These are phyloP conservation scores for Suhomyces emberorum DNA, from an alignment of 805 yeast genomes.

Conservation along the genomic window DNA sequence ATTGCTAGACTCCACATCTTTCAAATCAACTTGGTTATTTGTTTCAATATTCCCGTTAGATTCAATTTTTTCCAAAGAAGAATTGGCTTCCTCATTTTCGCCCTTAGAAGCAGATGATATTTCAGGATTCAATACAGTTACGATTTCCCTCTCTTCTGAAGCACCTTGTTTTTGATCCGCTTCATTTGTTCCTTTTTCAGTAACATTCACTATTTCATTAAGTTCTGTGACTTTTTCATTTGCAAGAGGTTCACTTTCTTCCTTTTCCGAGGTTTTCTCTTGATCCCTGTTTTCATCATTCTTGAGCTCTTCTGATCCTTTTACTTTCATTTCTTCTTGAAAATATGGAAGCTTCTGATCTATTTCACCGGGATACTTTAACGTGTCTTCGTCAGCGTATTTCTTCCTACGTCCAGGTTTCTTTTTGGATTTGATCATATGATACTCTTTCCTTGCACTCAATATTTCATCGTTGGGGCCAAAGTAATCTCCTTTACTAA, in stretches of 20 bases:
- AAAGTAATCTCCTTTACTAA: slow-evolving; percentile 46
- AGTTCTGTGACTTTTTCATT: no score
- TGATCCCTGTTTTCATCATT: slow-evolving; percentile 12
- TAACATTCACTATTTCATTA: no score
- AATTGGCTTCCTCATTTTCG: no score
- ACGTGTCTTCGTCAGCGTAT: slow-evolving; percentile 22
- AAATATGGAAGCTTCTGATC: slow-evolving; percentile 25
- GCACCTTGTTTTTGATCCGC: slow-evolving; percentile 14
- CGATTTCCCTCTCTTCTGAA: no score
- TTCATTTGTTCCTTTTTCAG: slow-evolving; percentile 16
- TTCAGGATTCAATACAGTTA: no score
- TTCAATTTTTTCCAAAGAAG: no score
- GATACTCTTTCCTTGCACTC: slow-evolving; percentile 41
- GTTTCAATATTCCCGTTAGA: no score
- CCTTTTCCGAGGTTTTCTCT: slow-evolving; percentile 8
- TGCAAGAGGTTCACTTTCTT: no score
- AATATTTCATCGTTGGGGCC: slow-evolving; percentile 64
- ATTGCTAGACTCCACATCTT: no score
- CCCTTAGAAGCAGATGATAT: no score
- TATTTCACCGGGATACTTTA: slow-evolving; percentile 30
- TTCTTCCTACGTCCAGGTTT: slow-evolving; percentile 46
- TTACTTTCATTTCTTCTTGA: slow-evolving; percentile 22
- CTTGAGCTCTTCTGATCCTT: slow-evolving; percentile 21
- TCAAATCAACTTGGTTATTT: no score
- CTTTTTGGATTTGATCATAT: slow-evolving; percentile 35